A percentile compares a stretch with the other conserved stretches of the same genome.
phyloP scores from a whole-genome alignment of 768 basidiomycete species.

The Serpula lacrymans region DNA sequence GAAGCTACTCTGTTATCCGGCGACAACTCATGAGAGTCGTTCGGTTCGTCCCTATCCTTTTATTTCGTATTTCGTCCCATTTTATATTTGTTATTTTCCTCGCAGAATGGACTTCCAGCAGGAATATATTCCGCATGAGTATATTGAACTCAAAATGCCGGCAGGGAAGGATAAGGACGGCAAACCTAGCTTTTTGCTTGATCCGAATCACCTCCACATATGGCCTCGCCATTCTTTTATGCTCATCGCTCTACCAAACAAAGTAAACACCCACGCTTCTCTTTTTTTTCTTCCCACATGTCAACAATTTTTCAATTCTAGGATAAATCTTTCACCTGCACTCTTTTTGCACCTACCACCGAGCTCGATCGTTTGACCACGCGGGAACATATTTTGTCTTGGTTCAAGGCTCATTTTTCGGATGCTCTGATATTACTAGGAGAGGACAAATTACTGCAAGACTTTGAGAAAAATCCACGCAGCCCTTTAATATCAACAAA shows the following conservation, averaged over 20 bases:
- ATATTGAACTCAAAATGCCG: constrained; percentile 95
- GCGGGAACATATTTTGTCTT: constrained; percentile 54
- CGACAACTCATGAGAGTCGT: constrained; percentile 94
- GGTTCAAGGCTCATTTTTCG: constrained; percentile 84
- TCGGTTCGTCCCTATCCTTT: constrained; percentile 50
- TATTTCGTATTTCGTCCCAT: background rate
- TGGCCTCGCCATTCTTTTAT: constrained; percentile 99
- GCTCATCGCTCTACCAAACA: constrained; percentile 97
- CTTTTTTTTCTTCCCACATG: constrained; percentile 24
- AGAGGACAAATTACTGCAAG: constrained; percentile 67
- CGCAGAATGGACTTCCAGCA: constrained; percentile 92
- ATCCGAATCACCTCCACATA: constrained; percentile 96
- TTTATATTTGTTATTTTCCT: constrained; percentile 3
- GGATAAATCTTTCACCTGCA: constrained; percentile 98
- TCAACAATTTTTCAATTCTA: constrained; percentile 30
- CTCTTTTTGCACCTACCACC: constrained; percentile 83
- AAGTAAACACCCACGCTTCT: constrained; percentile 49
- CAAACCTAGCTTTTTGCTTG: constrained; percentile 73
- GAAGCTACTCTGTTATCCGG: constrained; percentile 88
- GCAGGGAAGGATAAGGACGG: constrained; percentile 62
- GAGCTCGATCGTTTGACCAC: constrained; percentile 68
- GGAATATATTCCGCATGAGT: constrained; percentile 93
- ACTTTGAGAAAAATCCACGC: constrained; percentile 82
- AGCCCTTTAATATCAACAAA: constrained; percentile 90
- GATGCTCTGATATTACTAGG: constrained; percentile 88